Evolutionary conservation across 108 stramenopile species (phyloP), one percentile per base, ranked within the genome.

Genomic region (Discostella pseudostelligera): DNA sequence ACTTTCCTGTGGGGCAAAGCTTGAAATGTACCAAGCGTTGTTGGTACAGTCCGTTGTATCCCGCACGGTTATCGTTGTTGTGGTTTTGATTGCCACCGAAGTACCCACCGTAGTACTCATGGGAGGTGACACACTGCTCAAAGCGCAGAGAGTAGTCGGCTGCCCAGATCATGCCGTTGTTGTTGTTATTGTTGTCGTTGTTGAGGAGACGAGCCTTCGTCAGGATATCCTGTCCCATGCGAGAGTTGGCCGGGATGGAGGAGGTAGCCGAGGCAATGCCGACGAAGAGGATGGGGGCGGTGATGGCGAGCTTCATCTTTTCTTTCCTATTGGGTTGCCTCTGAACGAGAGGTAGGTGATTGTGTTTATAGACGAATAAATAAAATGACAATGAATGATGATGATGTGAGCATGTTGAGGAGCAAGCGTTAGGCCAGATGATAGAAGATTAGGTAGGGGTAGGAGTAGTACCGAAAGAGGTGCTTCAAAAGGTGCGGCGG

Each of bases 11-110:
- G 0, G 80, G 80, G 21, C 80, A 81, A 26, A 81, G 74, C 48
- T 65, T 71, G 59, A 81, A 81, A 37, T 76, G 70, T 24, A 76
- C 80, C 20, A 81, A 71, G 29, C 67, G 67, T 40, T 72, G 71
- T 36, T 68, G 67, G 40, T 62, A 67, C 25, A 68, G 19, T 26
- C 67, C 74, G 17, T 68, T 64, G 57, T 63, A 63, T 24, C 37
- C 54, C 11, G 67, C 56, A n/a, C 72, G 58, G 16, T 66, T 64
- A 64, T 66, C 59, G 44, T 61, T 65, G 24, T 71, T 59, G 43
- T 56, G 36, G 24, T 64, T 53, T 20, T 64, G 35, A 26, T 70
- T 57, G 16, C 71, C 71, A 2, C 63, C 63, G 9, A 72, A 59
- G 39, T 51, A 72, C 13, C 56, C 63, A 21, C 71, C 71, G 14